These are phyloP conservation scores for Mitragyna speciosa DNA, from an alignment of 257 asterid species.

Conservation along the genomic window DNA sequence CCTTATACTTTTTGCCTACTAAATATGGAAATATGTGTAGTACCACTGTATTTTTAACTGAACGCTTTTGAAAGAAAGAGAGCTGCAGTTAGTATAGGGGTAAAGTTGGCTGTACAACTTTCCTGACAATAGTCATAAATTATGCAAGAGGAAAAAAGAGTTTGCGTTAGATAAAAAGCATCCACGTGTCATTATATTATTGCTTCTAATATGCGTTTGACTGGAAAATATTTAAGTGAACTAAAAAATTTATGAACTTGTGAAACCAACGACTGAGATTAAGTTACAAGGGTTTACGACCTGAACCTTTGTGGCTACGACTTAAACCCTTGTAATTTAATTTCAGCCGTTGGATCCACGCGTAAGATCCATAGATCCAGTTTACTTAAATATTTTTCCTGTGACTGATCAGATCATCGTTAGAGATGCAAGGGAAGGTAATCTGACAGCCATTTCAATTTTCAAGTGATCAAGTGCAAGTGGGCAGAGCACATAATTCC, in stretches of 20 bases:
- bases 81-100: neutral
- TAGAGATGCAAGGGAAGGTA: neutral
- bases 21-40: neutral
- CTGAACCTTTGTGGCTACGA: no score
- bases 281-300: no score
- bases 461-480: neutral
- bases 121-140: neutral
- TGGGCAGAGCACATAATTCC: constrained; percentile 7
- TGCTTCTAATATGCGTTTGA: neutral
- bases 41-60: neutral
- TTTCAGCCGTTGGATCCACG: no score
- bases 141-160: neutral
- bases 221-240: no score
- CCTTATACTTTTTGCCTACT: neutral
- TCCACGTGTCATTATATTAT: neutral
- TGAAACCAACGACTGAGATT: no score
- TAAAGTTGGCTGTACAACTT: neutral
- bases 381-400: no score
- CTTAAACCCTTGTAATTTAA: no score
- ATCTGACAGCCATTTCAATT: neutral
- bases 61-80: neutral
- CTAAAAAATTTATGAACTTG: no score
- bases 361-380: no score
- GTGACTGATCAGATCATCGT: neutral
- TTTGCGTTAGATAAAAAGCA: neutral